These are phyloP conservation scores for Pythium rhizo-oryzae DNA, from an alignment of 352 stramenopile genomes.

Conservation along the genomic window DNA sequence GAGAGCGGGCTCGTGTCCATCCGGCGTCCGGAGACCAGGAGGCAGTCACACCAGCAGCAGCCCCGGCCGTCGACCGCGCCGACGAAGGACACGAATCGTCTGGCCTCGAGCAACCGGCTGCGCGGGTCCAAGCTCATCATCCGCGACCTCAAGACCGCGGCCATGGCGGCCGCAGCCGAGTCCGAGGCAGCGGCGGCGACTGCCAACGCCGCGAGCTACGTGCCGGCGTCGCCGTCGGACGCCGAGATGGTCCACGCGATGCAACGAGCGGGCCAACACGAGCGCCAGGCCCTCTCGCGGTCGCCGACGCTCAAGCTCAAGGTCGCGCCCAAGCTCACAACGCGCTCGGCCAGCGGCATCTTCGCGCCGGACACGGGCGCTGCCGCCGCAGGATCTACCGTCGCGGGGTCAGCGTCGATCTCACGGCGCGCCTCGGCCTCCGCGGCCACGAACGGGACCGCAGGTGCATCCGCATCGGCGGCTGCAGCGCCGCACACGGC, in stretches of 20 bases:
- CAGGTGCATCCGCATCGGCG: too few relatives aligned
- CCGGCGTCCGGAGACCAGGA: constrained; percentile 24
- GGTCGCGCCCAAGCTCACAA: constrained; percentile 9
- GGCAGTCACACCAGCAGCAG: too few relatives aligned
- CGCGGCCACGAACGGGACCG: background rate
- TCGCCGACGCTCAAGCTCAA: constrained; percentile 14
- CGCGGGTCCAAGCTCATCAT: constrained; percentile 14
- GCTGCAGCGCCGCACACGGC: background rate
- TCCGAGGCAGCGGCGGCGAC: background rate
- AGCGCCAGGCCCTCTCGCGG: background rate
- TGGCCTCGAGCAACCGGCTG: background rate
- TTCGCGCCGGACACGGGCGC: constrained; percentile 8
- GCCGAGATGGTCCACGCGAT: constrained; percentile 12
- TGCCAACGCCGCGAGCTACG: background rate
- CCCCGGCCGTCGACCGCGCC: background rate
- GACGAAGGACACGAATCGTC: background rate
- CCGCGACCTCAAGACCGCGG: constrained; percentile 16
- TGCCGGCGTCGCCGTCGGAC: constrained; percentile 7
- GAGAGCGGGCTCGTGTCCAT: constrained; percentile 65
- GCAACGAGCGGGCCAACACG: background rate
- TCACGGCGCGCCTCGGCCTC: background rate
- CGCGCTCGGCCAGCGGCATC: constrained; percentile 15
- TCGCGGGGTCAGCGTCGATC: too few relatives aligned
- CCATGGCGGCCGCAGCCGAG: background rate
- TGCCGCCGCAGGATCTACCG: too few relatives aligned